Conservation (phyloP, 2,329 filamentous ascomycete species). For the Microsporum canis region DNA sequence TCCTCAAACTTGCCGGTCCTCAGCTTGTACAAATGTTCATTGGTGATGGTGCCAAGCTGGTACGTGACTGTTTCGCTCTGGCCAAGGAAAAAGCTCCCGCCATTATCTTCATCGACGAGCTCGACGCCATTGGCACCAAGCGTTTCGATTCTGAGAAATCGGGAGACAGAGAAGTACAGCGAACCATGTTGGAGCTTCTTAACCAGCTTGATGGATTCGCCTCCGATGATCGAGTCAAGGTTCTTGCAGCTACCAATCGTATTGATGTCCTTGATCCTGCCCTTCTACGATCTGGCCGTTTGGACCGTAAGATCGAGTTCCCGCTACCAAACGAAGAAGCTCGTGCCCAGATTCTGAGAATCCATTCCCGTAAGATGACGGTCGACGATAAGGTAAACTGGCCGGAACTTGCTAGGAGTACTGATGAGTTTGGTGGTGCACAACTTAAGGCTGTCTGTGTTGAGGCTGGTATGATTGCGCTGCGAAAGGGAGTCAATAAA, state of each 20-base stretch:
- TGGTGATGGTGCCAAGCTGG: conserved; percentile 92
- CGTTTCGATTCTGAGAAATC: conserved; percentile 98
- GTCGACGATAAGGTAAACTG: conserved; percentile 90
- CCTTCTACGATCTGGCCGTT: conserved; percentile 76
- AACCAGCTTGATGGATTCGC: conserved; percentile 98
- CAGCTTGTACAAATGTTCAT: conserved; percentile 99
- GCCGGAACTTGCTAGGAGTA: conserved; percentile 88
- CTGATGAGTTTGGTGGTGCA: conserved; percentile 95
- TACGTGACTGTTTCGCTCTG: conserved; percentile 91
- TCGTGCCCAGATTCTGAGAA: conserved; percentile 89
- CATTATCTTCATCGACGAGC: conserved; percentile 98
- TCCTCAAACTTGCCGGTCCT: conserved; percentile 93
- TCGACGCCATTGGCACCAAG: conserved; percentile 97
- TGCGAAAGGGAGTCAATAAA: conserved; percentile 89
- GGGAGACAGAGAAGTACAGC: conserved; percentile 92
- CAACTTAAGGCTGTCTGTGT: conserved; percentile 98
- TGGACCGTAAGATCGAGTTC: conserved; percentile 97
- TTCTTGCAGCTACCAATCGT: conserved; percentile 86
- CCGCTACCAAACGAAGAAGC: conserved; percentile 96
- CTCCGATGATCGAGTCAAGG: conserved; percentile 92
- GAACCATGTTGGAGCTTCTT: conserved; percentile 96
- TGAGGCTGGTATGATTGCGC: conserved; percentile 96
- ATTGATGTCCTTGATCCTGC: conserved; percentile 90
- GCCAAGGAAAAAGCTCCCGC: conserved; percentile 98
- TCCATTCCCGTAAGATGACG: conserved; percentile 97